These are phyloP conservation scores for Eucalyptus sideroxylon DNA, from an alignment of 345 rosid genomes.

Conservation along the genomic window DNA sequence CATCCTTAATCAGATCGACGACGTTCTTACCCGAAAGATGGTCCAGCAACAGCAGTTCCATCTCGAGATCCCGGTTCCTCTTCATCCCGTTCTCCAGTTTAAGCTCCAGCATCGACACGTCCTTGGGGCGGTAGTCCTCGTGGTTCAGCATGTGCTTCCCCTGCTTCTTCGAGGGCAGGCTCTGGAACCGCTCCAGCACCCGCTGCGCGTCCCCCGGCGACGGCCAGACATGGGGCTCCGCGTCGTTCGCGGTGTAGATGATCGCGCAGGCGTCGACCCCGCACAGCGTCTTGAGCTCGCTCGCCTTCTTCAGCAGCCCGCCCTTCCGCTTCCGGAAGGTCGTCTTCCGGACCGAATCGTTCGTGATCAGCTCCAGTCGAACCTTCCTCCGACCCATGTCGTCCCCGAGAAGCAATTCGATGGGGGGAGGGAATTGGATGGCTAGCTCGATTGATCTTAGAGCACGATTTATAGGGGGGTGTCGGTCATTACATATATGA, in stretches of 20 bases:
- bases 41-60: background rate
- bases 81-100: background rate
- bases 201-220: background rate
- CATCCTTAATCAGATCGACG: background rate
- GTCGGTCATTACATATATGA: background rate
- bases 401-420: background rate
- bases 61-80: constrained; percentile 13
- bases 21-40: background rate
- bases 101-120: background rate
- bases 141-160: constrained; percentile 26
- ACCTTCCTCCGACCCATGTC: constrained; percentile 22
- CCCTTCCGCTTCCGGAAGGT: constrained; percentile 26
- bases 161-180: constrained; percentile 6
- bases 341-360: constrained; percentile 14
- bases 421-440: background rate
- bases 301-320: constrained; percentile 30
- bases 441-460: background rate
- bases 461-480: background rate
- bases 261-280: constrained; percentile 29
- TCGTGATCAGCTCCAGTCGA: constrained; percentile 16
- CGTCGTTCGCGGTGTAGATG: constrained; percentile 3
- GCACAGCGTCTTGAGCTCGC: constrained; percentile 28
- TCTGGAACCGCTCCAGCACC: constrained; percentile 3
- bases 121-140: background rate
- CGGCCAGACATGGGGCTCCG: constrained; percentile 27